A percentile compares a stretch with the other conserved stretches of the same genome.
phyloP scores from a whole-genome alignment of 352 stramenopile genomes.

The Globisporangium radiosum region DNA sequence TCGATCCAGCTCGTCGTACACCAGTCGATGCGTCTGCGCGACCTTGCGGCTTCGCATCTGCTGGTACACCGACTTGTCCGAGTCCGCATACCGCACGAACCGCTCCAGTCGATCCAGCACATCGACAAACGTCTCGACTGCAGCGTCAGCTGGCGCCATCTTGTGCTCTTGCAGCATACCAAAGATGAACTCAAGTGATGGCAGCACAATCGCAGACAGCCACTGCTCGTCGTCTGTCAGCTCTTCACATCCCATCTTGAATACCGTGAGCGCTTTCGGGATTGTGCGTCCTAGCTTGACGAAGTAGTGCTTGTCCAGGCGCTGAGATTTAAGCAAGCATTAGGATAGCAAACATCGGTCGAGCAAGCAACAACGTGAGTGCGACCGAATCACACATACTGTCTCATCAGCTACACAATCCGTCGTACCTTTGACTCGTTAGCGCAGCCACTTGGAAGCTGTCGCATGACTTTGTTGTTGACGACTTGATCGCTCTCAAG shows the following conservation, averaged over 20 bases:
- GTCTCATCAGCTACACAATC: not conserved
- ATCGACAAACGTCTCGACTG: not conserved
- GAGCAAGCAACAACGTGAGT: not conserved
- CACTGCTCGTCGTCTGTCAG: slow-evolving; percentile 1
- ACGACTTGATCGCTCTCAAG: not conserved
- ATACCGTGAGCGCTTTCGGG: not conserved
- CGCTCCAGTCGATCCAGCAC: not conserved
- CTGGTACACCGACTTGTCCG: not conserved
- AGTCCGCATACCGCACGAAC: not conserved
- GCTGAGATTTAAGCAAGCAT: not conserved
- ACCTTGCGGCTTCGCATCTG: not conserved
- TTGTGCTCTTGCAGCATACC: not conserved
- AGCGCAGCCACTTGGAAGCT: not conserved
- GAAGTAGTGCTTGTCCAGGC: not conserved
- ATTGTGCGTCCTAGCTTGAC: not conserved
- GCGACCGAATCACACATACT: not conserved
- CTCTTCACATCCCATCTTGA: not conserved
- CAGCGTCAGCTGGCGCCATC: not conserved
- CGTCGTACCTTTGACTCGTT: not conserved
- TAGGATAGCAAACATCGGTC: not conserved
- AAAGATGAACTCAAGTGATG: not conserved
- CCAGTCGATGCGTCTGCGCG: not conserved
- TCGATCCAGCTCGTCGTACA: not conserved
- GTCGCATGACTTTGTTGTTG: not conserved
- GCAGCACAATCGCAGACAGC: not conserved